Percentiles rank a stretch among this genome's conserved stretches.
These are phyloP conservation scores for Stephanodiscus minutulus DNA, from an alignment of 108 stramenopile species.

Conservation along the genomic window DNA sequence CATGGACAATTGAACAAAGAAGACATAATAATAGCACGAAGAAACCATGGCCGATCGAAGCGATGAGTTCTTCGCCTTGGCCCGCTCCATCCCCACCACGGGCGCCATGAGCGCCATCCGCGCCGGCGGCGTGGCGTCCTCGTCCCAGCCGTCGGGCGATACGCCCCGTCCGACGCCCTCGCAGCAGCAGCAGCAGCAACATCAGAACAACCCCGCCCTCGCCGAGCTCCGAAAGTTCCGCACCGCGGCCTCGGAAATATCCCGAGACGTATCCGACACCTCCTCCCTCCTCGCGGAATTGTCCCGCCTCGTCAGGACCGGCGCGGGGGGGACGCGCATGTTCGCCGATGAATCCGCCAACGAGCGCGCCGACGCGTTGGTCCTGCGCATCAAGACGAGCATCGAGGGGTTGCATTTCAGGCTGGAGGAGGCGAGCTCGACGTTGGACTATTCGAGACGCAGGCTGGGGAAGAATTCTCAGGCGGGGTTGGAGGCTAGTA, in stretches of 20 bases:
- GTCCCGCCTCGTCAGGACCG: constrained; percentile 64
- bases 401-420: constrained; percentile 78
- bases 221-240: constrained; percentile 75
- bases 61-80: constrained; percentile 72
- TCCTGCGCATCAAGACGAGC: constrained; percentile 73
- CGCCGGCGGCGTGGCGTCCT: constrained; percentile 9
- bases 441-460: constrained; percentile 68
- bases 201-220: constrained; percentile 34
- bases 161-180: not conserved
- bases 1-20: too few relatives aligned
- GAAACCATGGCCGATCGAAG: constrained; percentile 74
- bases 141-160: constrained; percentile 7
- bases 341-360: constrained; percentile 62
- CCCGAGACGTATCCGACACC: constrained; percentile 74
- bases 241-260: constrained; percentile 72
- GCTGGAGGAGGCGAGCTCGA: constrained; percentile 66
- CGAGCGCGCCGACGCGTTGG: constrained; percentile 69
- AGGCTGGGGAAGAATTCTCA: constrained; percentile 74
- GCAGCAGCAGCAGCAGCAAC: constrained; percentile 15
- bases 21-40: too few relatives aligned
- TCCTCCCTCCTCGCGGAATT: constrained; percentile 70
- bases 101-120: constrained; percentile 48
- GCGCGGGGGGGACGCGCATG: constrained; percentile 65
- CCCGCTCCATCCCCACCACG: constrained; percentile 50
- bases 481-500: constrained; percentile 80